These are phyloP conservation scores for Venturia oleaginea DNA, from an alignment of 2,329 filamentous ascomycete genomes.

Conservation along the genomic window DNA sequence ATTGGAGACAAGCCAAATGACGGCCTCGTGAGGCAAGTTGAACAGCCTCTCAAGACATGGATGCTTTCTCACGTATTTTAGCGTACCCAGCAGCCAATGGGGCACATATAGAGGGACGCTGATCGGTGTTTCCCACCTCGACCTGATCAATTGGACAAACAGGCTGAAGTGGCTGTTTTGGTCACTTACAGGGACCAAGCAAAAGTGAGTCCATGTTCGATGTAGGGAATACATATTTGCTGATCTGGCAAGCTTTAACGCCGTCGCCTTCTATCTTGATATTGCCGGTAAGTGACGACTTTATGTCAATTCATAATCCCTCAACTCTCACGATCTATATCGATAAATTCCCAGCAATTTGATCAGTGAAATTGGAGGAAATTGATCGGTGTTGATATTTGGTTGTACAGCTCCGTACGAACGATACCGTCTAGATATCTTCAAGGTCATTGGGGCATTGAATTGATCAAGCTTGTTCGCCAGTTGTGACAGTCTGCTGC, in stretches of 20 bases:
- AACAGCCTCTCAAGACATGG: conserved; percentile 11
- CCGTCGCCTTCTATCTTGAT: conserved; percentile 55
- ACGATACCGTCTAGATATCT: not conserved
- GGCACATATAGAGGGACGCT: conserved; percentile 55
- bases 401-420: not conserved
- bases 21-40: conserved; percentile 46
- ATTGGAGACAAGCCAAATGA: conserved; percentile 52
- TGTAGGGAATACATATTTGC: conserved; percentile 15
- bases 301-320: not conserved
- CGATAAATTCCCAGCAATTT: not conserved
- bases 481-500: not conserved
- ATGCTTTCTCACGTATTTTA: conserved; percentile 15
- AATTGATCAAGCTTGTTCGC: not conserved
- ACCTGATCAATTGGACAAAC: conserved; percentile 60
- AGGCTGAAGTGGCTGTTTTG: conserved; percentile 50
- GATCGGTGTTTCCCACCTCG: conserved; percentile 54
- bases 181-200: conserved; percentile 45
- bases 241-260: conserved; percentile 47
- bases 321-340: not conserved
- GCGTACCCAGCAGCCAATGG: conserved; percentile 51
- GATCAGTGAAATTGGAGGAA: not conserved
- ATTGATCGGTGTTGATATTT: not conserved
- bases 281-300: conserved; percentile 45
- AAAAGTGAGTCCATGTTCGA: conserved; percentile 34
- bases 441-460: not conserved